phyloP scores from a whole-genome alignment of 2,329 filamentous ascomycete species.

The Periconia sp. region DNA sequence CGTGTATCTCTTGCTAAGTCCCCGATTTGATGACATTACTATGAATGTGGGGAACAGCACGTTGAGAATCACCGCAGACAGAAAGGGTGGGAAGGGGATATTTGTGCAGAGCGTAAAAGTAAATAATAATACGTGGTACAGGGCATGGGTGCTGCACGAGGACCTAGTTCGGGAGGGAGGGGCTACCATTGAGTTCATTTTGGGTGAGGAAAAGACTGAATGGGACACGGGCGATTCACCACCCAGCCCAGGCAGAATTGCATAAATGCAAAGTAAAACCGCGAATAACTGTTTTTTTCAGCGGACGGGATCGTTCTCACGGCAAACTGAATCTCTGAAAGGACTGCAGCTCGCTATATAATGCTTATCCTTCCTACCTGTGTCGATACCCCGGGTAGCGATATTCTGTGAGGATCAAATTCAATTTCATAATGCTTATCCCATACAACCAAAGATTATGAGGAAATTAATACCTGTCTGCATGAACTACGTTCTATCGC shows the following conservation, averaged over 20 bases:
- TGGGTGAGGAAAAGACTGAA: constrained; percentile 3
- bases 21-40: constrained; percentile 35
- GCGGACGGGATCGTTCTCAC: too few relatives aligned
- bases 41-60: constrained; percentile 15
- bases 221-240: constrained; percentile 3
- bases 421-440: too few relatives aligned
- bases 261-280: background rate
- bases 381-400: too few relatives aligned
- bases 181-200: constrained; percentile 8
- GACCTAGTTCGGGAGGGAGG: constrained; percentile 43
- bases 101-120: constrained; percentile 54
- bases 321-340: too few relatives aligned
- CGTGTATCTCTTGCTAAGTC: constrained; percentile 43
- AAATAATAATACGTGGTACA: constrained; percentile 51
- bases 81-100: constrained; percentile 42
- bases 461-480: too few relatives aligned
- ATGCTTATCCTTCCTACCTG: too few relatives aligned
- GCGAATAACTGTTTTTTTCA: too few relatives aligned
- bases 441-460: too few relatives aligned
- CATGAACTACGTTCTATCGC: too few relatives aligned
- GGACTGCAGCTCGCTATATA: too few relatives aligned
- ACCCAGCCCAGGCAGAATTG: constrained; percentile 1
- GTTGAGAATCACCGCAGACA: constrained; percentile 47
- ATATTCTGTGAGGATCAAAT: too few relatives aligned
- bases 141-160: constrained; percentile 54